These are phyloP conservation scores for Angophora floribunda DNA, from an alignment of 345 rosid genomes.

Conservation along the genomic window DNA sequence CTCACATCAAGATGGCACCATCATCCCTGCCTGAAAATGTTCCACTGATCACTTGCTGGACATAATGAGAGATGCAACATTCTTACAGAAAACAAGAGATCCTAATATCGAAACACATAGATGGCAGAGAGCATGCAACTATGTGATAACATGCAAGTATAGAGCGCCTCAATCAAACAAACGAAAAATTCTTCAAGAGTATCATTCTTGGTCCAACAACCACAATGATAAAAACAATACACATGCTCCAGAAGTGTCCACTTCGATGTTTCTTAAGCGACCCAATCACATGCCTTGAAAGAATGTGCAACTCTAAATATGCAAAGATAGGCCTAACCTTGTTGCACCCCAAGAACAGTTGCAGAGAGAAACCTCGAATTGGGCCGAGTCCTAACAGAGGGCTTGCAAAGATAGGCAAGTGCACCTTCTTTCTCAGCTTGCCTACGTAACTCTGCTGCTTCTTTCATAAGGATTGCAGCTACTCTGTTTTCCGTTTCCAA, in stretches of 20 bases:
- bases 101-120: neutral
- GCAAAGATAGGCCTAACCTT: constrained; percentile 29
- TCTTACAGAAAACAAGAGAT: neutral
- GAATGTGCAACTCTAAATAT: neutral
- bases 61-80: neutral
- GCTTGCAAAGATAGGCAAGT: constrained; percentile 64
- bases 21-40: neutral
- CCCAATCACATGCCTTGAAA: neutral
- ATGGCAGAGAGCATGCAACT: neutral
- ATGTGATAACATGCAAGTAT: neutral
- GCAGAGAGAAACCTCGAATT: constrained; percentile 86
- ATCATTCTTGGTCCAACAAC: neutral
- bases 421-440: constrained; percentile 80
- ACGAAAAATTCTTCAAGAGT: neutral
- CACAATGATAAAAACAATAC: neutral
- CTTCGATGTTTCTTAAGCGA: neutral
- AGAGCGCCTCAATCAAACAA: neutral
- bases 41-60: neutral
- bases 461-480: constrained; percentile 80
- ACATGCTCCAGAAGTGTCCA: neutral
- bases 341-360: constrained; percentile 89
- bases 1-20: neutral
- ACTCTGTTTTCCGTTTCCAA: constrained; percentile 83
- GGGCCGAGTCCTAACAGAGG: constrained; percentile 54
- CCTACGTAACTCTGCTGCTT: constrained; percentile 80